Evolutionary conservation across 495 filamentous ascomycete genomes (phyloP).

Genomic region (Penicillium pancosmium): DNA sequence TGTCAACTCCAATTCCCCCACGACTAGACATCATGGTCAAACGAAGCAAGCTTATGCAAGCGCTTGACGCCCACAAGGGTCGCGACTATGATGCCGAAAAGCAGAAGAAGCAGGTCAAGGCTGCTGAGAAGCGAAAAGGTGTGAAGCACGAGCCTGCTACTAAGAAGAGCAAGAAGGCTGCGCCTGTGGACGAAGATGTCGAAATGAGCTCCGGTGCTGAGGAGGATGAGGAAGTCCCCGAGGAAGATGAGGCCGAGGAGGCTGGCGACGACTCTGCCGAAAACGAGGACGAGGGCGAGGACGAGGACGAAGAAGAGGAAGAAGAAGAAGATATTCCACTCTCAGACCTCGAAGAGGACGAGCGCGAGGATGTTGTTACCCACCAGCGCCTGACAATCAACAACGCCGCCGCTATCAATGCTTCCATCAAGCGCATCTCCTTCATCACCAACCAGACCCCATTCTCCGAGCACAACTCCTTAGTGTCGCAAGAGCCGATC

Average conservation of each 20-base stretch:
- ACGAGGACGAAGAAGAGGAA: slow-evolving; percentile 48
- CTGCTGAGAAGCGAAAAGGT: slow-evolving; percentile 55
- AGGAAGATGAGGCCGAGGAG: slow-evolving; percentile 25
- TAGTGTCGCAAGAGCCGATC: slow-evolving; percentile 56
- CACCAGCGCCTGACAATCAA: slow-evolving; percentile 96
- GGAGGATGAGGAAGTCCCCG: slow-evolving; percentile 32
- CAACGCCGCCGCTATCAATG: slow-evolving; percentile 83
- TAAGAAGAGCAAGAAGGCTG: slow-evolving; percentile 39
- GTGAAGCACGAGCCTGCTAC: slow-evolving; percentile 37
- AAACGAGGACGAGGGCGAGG: slow-evolving; percentile 33
- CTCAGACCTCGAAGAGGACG: slow-evolving; percentile 80
- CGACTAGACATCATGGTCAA: slow-evolving; percentile 54
- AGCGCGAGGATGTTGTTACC: slow-evolving; percentile 81
- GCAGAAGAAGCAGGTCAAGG: slow-evolving; percentile 60
- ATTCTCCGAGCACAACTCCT: slow-evolving; percentile 67
- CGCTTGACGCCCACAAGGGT: slow-evolving; percentile 68
- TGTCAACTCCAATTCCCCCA: slow-evolving; percentile 19
- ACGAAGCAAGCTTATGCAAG: slow-evolving; percentile 66
- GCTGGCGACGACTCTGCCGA: slow-evolving; percentile 37
- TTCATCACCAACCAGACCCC: slow-evolving; percentile 56
- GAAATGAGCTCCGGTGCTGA: slow-evolving; percentile 21
- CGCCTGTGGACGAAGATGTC: slow-evolving; percentile 33
- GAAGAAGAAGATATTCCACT: slow-evolving; percentile 73
- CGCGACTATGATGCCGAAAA: slow-evolving; percentile 69
- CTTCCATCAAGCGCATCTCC: slow-evolving; percentile 78